Evolutionary conservation across 1,284 basidiomycete genomes (phyloP), one percentile per base, ranked within the genome.

Genomic region (Cutaneotrichosporon mucoides): DNA sequence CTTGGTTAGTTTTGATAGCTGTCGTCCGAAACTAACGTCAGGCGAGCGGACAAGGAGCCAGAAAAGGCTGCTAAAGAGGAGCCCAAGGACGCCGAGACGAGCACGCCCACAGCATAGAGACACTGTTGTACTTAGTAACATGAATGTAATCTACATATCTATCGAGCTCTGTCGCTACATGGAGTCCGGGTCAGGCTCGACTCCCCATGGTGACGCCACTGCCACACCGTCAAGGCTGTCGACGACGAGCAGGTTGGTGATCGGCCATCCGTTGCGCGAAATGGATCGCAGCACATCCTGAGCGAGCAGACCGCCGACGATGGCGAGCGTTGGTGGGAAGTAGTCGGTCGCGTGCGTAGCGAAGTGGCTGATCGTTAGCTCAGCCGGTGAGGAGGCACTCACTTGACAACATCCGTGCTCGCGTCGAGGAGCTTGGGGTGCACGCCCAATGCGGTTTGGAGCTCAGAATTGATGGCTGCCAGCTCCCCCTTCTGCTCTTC

Each of bases 241-340:
- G 73, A 95, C 88, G n/a, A 86, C 82, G 67, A 95, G 87, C 70
- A 97, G 88, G 75, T 99, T 98, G 54, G 89, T 87, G 61, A 97
- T 87, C 1, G 95, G 95, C 48, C 88, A 85, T 70, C 98, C 94
- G 56, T 92, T 87, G 56, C 88, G 90, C 45, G 89, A 90, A 40
- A 99, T 81, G 0, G 90, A 86, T 75, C 97, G 95, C 47, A 99
- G 81, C 54, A 98, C 88, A 74, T 98, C 95, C 77, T 99, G 96
- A 2, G 88, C 93, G 12, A 98, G 79, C 76, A 98, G 84, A 12
- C 96, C 96, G 36, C 96, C 95, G 47, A 99, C 82, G 36, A 99
- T 88, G 0, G 93, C 93, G 73, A 92, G 88, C 4, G 93, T 86
- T 2, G 93, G 89, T 4, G 90, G 86, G 80, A 95, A 89, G 73